A percentile compares a stretch with the other conserved stretches of the same genome.
phyloP scores from a whole-genome alignment of 352 stramenopile genomes.

The Halophytophthora polymorphica region DNA sequence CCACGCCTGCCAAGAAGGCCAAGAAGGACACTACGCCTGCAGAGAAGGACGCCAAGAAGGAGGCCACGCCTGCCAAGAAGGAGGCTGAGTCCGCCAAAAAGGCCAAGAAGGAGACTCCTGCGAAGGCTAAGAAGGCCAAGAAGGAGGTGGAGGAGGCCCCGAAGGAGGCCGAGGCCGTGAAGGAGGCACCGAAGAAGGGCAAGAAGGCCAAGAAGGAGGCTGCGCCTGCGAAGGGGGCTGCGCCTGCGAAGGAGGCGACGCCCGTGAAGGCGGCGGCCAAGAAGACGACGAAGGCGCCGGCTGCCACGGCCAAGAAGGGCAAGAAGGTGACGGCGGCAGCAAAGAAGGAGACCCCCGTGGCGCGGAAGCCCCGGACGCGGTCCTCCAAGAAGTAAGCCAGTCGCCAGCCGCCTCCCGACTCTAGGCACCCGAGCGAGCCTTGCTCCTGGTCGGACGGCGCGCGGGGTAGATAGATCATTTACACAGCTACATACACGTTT shows the following conservation, averaged over 20 bases:
- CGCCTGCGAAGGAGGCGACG: conserved; percentile 3
- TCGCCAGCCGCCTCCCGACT: too few relatives aligned
- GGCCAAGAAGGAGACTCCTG: conserved; percentile 23
- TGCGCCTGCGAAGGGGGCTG: conserved; percentile 6
- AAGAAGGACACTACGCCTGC: conserved; percentile 1
- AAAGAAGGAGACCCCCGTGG: conserved; percentile 21
- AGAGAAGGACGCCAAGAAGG: conserved; percentile 9
- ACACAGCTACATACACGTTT: conserved; percentile 31
- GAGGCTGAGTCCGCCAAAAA: conserved; percentile 14
- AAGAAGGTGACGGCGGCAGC: conserved; percentile 8
- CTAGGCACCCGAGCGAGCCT: too few relatives aligned
- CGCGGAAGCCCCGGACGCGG: too few relatives aligned
- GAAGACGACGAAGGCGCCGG: conserved; percentile 10
- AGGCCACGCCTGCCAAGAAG: conserved; percentile 2
- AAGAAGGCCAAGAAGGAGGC: conserved; percentile 28
- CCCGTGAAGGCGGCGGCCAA: conserved; percentile 12
- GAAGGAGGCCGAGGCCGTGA: conserved; percentile 4
- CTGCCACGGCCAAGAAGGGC: conserved; percentile 11
- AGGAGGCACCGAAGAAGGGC: conserved; percentile 3
- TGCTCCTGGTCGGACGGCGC: too few relatives aligned
- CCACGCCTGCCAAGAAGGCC: conserved; percentile 14
- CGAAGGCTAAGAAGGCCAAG: conserved; percentile 17
- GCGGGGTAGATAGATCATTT: conserved; percentile 34
- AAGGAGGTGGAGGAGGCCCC: conserved; percentile 5
- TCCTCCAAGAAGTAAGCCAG: conserved; percentile 25